phyloP scores from a whole-genome alignment of 73 alveolate genomes.

The Paramecium biaurelia region DNA sequence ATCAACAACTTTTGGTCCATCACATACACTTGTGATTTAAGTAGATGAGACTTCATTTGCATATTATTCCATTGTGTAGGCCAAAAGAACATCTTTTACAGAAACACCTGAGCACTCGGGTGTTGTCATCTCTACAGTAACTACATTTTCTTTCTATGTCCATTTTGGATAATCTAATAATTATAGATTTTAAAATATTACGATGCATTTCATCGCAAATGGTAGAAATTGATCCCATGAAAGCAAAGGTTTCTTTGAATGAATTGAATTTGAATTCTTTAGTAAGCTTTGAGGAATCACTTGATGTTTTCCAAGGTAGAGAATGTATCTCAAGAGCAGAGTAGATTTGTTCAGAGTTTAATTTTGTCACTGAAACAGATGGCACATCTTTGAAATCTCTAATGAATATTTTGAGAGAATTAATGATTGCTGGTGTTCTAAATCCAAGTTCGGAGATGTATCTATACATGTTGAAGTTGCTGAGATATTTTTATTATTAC shows the following conservation, averaged over 20 bases:
- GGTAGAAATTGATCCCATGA: not conserved
- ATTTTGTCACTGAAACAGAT: not conserved
- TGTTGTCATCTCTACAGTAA: not conserved
- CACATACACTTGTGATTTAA: not conserved
- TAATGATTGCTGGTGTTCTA: conserved; percentile 5
- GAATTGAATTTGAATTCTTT: not conserved
- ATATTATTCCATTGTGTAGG: not conserved
- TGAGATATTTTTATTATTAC: not conserved
- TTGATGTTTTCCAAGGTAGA: not conserved
- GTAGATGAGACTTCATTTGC: not conserved
- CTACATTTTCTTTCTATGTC: conserved; percentile 1
- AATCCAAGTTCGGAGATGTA: conserved; percentile 35
- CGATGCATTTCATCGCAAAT: conserved; percentile 28
- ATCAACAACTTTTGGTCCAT: not conserved
- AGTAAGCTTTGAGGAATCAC: not conserved
- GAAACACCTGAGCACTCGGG: not conserved
- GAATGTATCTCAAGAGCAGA: conserved; percentile 31
- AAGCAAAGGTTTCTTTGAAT: conserved; percentile 22
- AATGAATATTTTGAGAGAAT: not conserved
- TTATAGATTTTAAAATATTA: not conserved
- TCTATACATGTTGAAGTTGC: conserved; percentile 2
- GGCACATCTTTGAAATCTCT: not conserved
- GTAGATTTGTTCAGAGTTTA: not conserved
- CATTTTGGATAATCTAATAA: conserved; percentile 23
- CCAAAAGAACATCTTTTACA: conserved; percentile 6